These are phyloP conservation scores for Pyricularia grisea DNA, from an alignment of 2,329 filamentous ascomycete genomes.

Conservation along the genomic window DNA sequence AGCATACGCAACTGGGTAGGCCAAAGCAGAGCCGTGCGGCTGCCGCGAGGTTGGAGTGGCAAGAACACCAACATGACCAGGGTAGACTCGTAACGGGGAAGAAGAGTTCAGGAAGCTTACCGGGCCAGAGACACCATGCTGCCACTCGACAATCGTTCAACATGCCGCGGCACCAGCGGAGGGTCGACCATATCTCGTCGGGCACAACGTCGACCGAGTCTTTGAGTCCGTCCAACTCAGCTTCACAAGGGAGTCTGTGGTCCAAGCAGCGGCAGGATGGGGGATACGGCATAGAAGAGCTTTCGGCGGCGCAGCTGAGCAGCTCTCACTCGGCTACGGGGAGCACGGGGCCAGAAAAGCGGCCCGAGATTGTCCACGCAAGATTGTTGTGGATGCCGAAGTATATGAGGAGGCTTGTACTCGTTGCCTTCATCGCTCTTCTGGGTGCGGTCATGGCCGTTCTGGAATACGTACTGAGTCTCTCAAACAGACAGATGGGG, in stretches of 20 bases:
- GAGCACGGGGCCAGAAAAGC: constrained; percentile 8
- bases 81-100: neutral
- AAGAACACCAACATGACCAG: neutral
- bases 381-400: constrained; percentile 24
- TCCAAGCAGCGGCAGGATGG: neutral
- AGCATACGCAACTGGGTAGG: neutral
- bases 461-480: constrained; percentile 19
- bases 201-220: constrained; percentile 11
- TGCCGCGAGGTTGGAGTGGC: neutral
- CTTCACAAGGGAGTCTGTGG: constrained; percentile 10
- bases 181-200: constrained; percentile 7
- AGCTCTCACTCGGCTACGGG: neutral
- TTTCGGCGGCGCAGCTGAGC: neutral
- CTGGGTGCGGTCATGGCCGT: constrained; percentile 19
- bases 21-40: neutral
- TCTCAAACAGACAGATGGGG: constrained; percentile 22
- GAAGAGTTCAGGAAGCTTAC: neutral
- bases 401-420: constrained; percentile 22
- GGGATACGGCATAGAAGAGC: neutral
- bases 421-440: constrained; percentile 19
- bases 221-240: constrained; percentile 13
- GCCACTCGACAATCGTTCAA: constrained; percentile 14
- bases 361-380: constrained; percentile 16
- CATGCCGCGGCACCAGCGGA: constrained; percentile 8
- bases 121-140: constrained; percentile 13